A percentile compares a stretch with the other conserved stretches of the same genome.
These are phyloP conservation scores for Pterulicium gracile DNA, from an alignment of 1,284 basidiomycete species.

Conservation along the genomic window DNA sequence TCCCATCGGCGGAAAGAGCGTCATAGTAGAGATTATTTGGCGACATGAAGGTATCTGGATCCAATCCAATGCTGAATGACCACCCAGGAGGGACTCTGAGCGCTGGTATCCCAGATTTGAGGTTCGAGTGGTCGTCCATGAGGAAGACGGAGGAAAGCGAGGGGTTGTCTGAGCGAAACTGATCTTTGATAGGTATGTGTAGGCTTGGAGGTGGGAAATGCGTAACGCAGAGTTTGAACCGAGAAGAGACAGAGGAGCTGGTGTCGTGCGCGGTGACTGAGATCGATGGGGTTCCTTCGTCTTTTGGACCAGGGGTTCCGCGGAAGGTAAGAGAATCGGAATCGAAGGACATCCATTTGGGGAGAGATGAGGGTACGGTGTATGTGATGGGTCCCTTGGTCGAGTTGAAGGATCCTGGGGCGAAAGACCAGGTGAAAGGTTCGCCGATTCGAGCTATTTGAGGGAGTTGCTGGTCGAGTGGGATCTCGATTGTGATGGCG, in stretches of 20 bases:
- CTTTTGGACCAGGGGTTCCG: constrained; percentile 44
- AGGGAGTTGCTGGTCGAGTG: constrained; percentile 51
- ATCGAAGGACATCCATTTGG: constrained; percentile 61
- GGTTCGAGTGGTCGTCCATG: constrained; percentile 42
- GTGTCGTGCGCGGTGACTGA: constrained; percentile 44
- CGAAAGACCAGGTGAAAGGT: constrained; percentile 56
- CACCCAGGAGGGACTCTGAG: constrained; percentile 74
- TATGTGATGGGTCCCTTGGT: constrained; percentile 31
- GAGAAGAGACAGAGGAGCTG: constrained; percentile 35
- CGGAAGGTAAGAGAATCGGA: constrained; percentile 34
- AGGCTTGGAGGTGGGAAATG: constrained; percentile 42
- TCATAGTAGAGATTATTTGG: constrained; percentile 51
- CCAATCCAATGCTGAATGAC: constrained; percentile 88
- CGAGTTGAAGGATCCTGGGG: constrained; percentile 48
- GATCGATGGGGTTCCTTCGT: constrained; percentile 47
- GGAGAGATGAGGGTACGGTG: constrained; percentile 34
- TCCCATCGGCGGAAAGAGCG: constrained; percentile 54
- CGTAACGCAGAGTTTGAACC: constrained; percentile 55
- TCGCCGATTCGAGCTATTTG: constrained; percentile 47
- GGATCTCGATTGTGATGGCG: constrained; percentile 34
- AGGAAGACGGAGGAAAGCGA: constrained; percentile 62
- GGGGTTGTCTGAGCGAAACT: constrained; percentile 48
- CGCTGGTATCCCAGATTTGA: constrained; percentile 42
- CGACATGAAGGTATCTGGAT: constrained; percentile 52
- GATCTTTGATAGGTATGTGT: constrained; percentile 41